A percentile compares a stretch with the other conserved stretches of the same genome.
Conservation (phyloP, 768 basidiomycete species). For the Auricularia sp. region DNA sequence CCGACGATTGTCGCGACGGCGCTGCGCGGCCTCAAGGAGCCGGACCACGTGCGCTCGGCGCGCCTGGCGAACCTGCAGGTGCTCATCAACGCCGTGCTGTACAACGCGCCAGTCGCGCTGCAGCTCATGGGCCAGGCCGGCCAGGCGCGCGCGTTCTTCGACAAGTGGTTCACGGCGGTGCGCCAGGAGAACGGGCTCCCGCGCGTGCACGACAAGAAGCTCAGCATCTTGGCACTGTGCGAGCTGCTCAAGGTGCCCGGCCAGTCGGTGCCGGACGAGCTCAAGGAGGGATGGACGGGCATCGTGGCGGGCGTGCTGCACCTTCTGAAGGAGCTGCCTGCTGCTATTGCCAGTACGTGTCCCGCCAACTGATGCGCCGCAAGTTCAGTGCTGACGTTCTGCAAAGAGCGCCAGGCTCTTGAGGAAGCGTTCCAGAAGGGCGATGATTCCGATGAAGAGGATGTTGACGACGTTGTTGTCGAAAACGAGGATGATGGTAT, state of each 20-base stretch:
- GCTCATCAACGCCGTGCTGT: conserved; percentile 70
- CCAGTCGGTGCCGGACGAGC: conserved; percentile 39
- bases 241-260: conserved; percentile 65
- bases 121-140: conserved; percentile 58
- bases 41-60: conserved; percentile 46
- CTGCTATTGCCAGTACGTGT: conserved; percentile 60
- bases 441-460: conserved; percentile 24
- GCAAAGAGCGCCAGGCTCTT: conserved; percentile 47
- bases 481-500: conserved; percentile 40
- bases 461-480: conserved; percentile 48
- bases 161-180: conserved; percentile 73
- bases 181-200: conserved; percentile 45
- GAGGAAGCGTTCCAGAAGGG: conserved; percentile 21
- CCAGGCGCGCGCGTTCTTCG: conserved; percentile 65
- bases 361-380: not conserved
- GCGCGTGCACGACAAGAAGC: conserved; percentile 84
- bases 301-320: conserved; percentile 61
- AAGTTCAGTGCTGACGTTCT: not conserved
- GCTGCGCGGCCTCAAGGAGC: conserved; percentile 43
- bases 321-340: conserved; percentile 69
- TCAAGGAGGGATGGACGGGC: conserved; percentile 65
- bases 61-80: conserved; percentile 74
- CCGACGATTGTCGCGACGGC: conserved; percentile 56
- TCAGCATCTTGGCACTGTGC: conserved; percentile 66
- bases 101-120: conserved; percentile 71